A percentile compares a stretch with the other conserved stretches of the same genome.
Conservation (phyloP, 768 basidiomycete genomes). For the Russula earlei region DNA sequence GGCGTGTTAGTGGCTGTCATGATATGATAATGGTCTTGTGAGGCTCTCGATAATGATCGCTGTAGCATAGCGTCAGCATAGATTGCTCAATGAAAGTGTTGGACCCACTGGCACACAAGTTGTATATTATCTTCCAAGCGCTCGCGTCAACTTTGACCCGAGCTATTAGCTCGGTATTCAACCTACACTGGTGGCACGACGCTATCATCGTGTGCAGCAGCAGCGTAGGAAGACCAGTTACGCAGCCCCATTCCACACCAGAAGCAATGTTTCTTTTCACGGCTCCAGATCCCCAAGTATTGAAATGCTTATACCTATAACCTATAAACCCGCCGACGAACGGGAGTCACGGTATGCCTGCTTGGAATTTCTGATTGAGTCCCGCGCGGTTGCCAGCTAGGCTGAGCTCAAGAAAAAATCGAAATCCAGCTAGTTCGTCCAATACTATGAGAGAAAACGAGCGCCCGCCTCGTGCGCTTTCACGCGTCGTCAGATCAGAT, state of each 20-base stretch:
- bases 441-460: conserved; percentile 30
- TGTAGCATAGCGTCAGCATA: not conserved
- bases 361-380: no score
- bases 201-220: conserved; percentile 29
- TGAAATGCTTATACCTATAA: no score
- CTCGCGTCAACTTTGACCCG: conserved; percentile 49
- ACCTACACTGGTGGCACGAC: conserved; percentile 33
- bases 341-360: no score
- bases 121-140: conserved; percentile 58
- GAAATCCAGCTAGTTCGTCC: no score
- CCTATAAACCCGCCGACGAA: no score
- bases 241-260: no score
- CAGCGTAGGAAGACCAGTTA: conserved; percentile 53
- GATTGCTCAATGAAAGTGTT: not conserved
- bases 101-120: conserved; percentile 34
- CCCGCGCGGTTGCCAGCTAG: no score
- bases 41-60: no score
- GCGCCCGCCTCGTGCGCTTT: no score
- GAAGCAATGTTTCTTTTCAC: conserved; percentile 36
- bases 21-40: no score
- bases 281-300: conserved; percentile 32
- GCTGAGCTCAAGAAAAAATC: no score
- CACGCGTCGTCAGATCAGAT: conserved; percentile 40
- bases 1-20: no score
- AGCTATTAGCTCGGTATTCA: conserved; percentile 30